phyloP scores from a whole-genome alignment of 2,329 filamentous ascomycete species.

The Zasmidium citrigriseum region DNA sequence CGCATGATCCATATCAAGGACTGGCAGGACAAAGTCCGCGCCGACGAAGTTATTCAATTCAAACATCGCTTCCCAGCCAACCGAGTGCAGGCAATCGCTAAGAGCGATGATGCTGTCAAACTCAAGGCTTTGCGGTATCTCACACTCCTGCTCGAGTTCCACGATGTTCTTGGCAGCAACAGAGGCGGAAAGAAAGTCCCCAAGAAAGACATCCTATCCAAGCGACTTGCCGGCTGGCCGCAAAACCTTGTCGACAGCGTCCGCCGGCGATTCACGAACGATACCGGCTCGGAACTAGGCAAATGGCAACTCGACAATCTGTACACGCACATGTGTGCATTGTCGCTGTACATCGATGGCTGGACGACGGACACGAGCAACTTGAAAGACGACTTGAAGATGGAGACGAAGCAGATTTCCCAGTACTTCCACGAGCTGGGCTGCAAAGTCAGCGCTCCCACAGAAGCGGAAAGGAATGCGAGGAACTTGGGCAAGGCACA shows the following conservation, averaged over 20 bases:
- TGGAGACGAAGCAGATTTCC: constrained; percentile 69
- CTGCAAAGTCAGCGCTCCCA: constrained; percentile 57
- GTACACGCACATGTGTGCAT: constrained; percentile 70
- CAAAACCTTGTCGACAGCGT: constrained; percentile 67
- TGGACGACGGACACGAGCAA: constrained; percentile 71
- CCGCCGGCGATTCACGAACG: constrained; percentile 65
- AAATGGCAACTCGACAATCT: constrained; percentile 73
- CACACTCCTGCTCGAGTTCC: constrained; percentile 50
- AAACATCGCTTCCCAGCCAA: constrained; percentile 66
- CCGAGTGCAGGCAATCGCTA: constrained; percentile 60
- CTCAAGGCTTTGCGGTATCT: constrained; percentile 54
- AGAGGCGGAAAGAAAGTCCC: constrained; percentile 54
- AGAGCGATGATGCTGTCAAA: constrained; percentile 50
- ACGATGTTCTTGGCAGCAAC: constrained; percentile 38
- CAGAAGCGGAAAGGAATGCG: constrained; percentile 48
- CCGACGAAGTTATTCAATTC: constrained; percentile 56
- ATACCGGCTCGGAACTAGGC: constrained; percentile 60
- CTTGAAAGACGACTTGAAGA: constrained; percentile 68
- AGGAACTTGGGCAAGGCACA: constrained; percentile 62
- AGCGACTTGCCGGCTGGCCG: constrained; percentile 57
- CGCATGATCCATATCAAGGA: constrained; percentile 68
- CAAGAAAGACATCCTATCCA: constrained; percentile 62
- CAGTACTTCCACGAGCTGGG: constrained; percentile 78
- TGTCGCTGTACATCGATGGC: constrained; percentile 71
- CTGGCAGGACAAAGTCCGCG: constrained; percentile 69